These are phyloP conservation scores for Aquilaria yunnanensis DNA, from an alignment of 345 rosid species.

Conservation along the genomic window DNA sequence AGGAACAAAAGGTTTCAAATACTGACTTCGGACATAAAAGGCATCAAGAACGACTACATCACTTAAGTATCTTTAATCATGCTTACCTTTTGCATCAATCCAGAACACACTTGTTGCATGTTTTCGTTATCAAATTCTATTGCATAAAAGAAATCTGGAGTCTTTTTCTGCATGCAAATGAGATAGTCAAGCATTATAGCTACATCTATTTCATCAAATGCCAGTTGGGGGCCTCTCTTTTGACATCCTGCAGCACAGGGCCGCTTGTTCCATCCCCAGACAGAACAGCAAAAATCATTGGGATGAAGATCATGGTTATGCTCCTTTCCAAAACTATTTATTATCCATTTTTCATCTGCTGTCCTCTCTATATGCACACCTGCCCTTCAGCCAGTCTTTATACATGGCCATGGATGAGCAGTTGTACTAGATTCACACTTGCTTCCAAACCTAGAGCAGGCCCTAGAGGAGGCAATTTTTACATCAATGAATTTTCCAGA, in stretches of 20 bases:
- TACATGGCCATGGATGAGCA: conserved; percentile 15
- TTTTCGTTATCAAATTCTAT: conserved; percentile 12
- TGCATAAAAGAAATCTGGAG: conserved; percentile 15
- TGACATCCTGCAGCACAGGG: conserved; percentile 8
- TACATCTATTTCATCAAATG: conserved; percentile 12
- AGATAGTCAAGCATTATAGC: conserved; percentile 7
- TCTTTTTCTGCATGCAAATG: conserved; percentile 14
- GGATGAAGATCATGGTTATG: conserved; percentile 16
- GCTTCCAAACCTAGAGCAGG: conserved; percentile 11
- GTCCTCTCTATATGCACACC: conserved; percentile 17
- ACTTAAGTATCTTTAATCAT: conserved; percentile 7
- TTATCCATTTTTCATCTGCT: conserved; percentile 15
- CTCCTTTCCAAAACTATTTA: conserved; percentile 15
- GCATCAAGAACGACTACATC: conserved; percentile 9
- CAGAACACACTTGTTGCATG: conserved; percentile 9
- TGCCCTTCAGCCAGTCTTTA: conserved; percentile 18
- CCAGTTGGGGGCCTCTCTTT: conserved; percentile 14
- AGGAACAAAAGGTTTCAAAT: conserved; percentile 8
- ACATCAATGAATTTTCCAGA: conserved; percentile 19
- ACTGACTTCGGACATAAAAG: conserved; percentile 6
- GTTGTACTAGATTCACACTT: conserved; percentile 8
- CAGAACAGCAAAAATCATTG: conserved; percentile 11
- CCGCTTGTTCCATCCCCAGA: conserved; percentile 9
- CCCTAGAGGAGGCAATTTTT: conserved; percentile 14
- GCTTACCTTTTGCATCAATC: conserved; percentile 8